Evolutionary conservation across 805 yeast species (phyloP), one percentile per base, ranked within the genome.

Genomic region (Starmerella bacillaris): DNA sequence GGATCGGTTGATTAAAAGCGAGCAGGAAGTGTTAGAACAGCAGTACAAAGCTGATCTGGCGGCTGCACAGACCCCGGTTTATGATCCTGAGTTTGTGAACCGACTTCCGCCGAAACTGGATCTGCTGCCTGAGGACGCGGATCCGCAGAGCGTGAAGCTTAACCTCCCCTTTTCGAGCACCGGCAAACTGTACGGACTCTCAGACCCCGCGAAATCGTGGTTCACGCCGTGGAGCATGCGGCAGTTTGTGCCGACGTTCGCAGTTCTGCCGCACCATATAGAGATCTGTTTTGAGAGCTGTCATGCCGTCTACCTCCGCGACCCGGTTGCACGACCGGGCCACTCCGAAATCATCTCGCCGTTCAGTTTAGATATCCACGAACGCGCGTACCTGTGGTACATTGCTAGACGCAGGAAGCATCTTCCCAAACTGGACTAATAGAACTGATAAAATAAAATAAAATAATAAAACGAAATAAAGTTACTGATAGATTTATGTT

Each of bases 141-240:
- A 69, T 41, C 39, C 40, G 15, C 37, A 30, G 14, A 77, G 70
- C 46, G 39, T 61, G 14, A 49, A 52, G 31, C 65, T 70, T 5
- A 53, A 38, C 7, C 41, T 55, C 21, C 54, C 59, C n/a, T 66
- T 80, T 34, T 40, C 47, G 28, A 49, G 61, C 24, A 65, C 64
- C 38, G 46, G 46, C 31, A 63, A 65, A 34, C 64, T 78, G 42
- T 82, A 67, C 56, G 96, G 96, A 17, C 74, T 92, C 49, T 57
- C 70, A 45, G 76, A 79, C 36, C 75, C 83, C 12, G 51, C 63
- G 14, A 83, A 78, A 59, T 69, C 84, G 3, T 89, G 76, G 59
- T 89, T 86, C 64, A 82, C 96, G 2, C 98, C 98, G 35, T 89
- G 95, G 95, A 68, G 74, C 40, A 92, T 94, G 45, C 76, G 94